Base-by-base conservation (phyloP, 768 basidiomycete species). In the Royoungia palumana region DNA sequence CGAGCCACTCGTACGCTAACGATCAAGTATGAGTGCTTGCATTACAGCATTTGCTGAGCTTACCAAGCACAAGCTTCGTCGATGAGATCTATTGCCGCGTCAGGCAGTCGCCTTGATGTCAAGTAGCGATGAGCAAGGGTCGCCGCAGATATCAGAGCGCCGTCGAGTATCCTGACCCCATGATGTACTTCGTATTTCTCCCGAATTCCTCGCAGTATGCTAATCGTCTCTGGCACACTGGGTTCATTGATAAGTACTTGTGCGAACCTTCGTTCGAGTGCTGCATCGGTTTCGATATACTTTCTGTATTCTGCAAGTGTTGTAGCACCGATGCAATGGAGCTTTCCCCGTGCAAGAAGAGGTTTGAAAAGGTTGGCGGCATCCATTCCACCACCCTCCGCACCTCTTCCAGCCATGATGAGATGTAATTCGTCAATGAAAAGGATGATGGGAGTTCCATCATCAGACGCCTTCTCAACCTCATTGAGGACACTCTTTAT, bases 341-440 rank as follows among this genome's bases (percentile, higher is more conserved):
- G 67, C 65, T 87, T 94, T 49, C 87, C 94, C 57, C 87, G 85
- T 20, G 92, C 90, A 19, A 98, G 76, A 52, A 92, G 76, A 5
- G 95, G 95, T 66, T 96, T 96, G 72, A 95, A 87, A 20, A 95
- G 71, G 67, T 93, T 94, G 8, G 81, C 87, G 1, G 93, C 94
- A 60, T 96, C 94, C 91, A 96, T 94, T 27, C 93, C 91, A 14
- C 86, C 87, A 25, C 89, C 88, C 62, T 87, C 83, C 2, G 80
- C 72, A 16, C 91, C 90, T 44, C 83, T 78, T 5, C 89, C 91
- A 3, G 90, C 85, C 89, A 96, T 93, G 70, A 97, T 86, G 35
- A 96, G 83, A 65, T 97, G 94, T 21, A 92, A 67, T 65, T 97
- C 95, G 59, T 99, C 94, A 56, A 98, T 83, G 76, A 97, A 97